phyloP scores from a whole-genome alignment of 306 rosid species.

The Pterocarpus santalinus region DNA sequence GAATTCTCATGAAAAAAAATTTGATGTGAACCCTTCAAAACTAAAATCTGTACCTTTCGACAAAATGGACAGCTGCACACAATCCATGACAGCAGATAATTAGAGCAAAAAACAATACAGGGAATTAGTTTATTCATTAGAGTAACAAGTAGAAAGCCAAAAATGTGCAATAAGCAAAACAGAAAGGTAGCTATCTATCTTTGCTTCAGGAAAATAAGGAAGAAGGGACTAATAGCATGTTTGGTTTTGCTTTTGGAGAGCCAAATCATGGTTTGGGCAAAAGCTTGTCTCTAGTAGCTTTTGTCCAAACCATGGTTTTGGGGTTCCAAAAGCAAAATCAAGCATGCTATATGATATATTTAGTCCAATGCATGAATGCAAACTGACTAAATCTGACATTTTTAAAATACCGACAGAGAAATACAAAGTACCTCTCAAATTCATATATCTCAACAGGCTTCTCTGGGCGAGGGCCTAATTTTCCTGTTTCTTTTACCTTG shows the following conservation, averaged over 20 bases:
- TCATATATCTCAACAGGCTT: constrained; percentile 96
- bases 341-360: background rate
- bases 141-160: constrained; percentile 16
- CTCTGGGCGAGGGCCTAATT: constrained; percentile 88
- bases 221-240: background rate
- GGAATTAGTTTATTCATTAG: constrained; percentile 53
- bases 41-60: constrained; percentile 75
- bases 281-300: too few species aligned
- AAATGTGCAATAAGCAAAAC: constrained; percentile 5
- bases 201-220: constrained; percentile 5
- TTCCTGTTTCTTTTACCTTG: constrained; percentile 84
- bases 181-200: constrained; percentile 9
- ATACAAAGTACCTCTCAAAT: constrained; percentile 78
- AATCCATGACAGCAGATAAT: constrained; percentile 51
- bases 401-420: constrained; percentile 24
- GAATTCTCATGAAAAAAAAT: background rate
- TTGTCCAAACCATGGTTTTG: too few species aligned
- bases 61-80: constrained; percentile 90
- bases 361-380: background rate
- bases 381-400: constrained; percentile 6
- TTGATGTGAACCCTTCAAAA: constrained; percentile 32
- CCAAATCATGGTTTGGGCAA: too few species aligned
- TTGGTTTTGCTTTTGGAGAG: too few species aligned
- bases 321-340: too few species aligned
- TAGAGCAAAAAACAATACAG: constrained; percentile 32